Evolutionary conservation across 2,329 filamentous ascomycete genomes (phyloP).

Genomic region (Ophiosphaerella korrae): DNA sequence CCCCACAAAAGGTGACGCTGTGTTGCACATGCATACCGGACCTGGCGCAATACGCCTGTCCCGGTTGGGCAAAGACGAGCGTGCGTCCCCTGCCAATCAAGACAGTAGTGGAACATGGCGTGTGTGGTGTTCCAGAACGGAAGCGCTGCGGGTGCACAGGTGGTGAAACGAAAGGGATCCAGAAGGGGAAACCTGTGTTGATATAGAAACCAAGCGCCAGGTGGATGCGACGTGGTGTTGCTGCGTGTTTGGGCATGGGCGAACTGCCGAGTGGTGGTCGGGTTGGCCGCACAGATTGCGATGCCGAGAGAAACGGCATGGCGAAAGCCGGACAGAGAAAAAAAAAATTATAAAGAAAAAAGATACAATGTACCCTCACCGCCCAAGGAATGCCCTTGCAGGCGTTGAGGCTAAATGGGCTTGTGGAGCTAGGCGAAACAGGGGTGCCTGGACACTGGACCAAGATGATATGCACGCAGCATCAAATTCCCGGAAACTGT

Average conservation of each 20-base stretch:
- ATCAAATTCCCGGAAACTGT: slow-evolving; percentile 34
- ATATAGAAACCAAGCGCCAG: not conserved
- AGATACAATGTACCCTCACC: slow-evolving; percentile 36
- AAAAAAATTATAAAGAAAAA: slow-evolving; percentile 28
- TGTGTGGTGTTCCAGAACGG: slow-evolving; percentile 32
- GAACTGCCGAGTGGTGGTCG: slow-evolving; percentile 1
- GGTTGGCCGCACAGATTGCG: slow-evolving; percentile 1
- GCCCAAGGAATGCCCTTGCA: slow-evolving; percentile 30
- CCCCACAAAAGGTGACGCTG: slow-evolving; percentile 46
- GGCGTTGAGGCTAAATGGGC: slow-evolving; percentile 39
- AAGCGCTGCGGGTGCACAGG: slow-evolving; percentile 18
- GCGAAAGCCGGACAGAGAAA: slow-evolving; percentile 19
- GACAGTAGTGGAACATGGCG: slow-evolving; percentile 37
- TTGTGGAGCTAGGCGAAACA: slow-evolving; percentile 32
- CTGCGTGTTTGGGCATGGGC: slow-evolving; percentile 6
- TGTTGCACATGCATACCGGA: slow-evolving; percentile 26
- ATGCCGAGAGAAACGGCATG: slow-evolving; percentile 23
- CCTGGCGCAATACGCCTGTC: slow-evolving; percentile 25
- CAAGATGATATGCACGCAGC: slow-evolving; percentile 41
- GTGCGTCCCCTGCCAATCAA: slow-evolving; percentile 31
- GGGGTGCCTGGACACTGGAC: slow-evolving; percentile 31
- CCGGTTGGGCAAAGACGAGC: slow-evolving; percentile 24
- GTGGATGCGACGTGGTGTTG: not conserved
- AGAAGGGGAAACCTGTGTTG: slow-evolving; percentile 6
- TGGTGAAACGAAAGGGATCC: slow-evolving; percentile 37